Conservation (phyloP, 2,329 filamentous ascomycete species). For the Stagonosporopsis tanaceti region DNA sequence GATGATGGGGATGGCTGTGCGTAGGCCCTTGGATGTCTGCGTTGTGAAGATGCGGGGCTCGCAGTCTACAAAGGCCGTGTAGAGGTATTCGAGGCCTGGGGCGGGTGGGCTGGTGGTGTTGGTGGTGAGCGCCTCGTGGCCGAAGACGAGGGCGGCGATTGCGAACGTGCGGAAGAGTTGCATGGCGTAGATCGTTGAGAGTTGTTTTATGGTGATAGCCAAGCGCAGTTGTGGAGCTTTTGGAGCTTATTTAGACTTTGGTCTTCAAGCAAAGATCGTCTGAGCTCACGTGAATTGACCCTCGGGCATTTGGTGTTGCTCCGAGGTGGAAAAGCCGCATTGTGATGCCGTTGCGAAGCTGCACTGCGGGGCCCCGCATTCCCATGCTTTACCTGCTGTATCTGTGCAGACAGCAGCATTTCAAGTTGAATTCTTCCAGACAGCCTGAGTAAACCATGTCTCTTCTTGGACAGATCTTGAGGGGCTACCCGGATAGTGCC, state of each 20-base stretch:
- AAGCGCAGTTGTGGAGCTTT: background rate
- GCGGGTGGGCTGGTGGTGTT: background rate
- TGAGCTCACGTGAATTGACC: background rate
- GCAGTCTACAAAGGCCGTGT: conserved; percentile 38
- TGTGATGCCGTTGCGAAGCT: background rate
- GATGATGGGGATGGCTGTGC: conserved; percentile 40
- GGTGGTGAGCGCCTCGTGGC: background rate
- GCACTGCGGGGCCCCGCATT: background rate
- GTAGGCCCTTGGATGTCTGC: conserved; percentile 34
- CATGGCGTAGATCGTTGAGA: background rate
- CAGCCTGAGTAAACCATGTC: background rate
- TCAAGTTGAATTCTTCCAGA: background rate
- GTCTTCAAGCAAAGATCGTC: background rate
- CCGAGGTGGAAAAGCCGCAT: background rate
- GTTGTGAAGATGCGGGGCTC: conserved; percentile 30
- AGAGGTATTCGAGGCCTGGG: conserved; percentile 37
- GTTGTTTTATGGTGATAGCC: background rate
- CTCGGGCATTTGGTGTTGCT: background rate
- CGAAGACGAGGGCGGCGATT: background rate
- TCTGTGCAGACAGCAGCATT: background rate
- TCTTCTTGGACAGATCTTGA: background rate
- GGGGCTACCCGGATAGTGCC: too few species aligned
- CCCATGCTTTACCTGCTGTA: background rate
- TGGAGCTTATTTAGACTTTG: background rate
- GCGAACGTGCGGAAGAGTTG: background rate